Base-by-base conservation (phyloP, 2,329 filamentous ascomycete species). In the Lomentospora prolificans region DNA sequence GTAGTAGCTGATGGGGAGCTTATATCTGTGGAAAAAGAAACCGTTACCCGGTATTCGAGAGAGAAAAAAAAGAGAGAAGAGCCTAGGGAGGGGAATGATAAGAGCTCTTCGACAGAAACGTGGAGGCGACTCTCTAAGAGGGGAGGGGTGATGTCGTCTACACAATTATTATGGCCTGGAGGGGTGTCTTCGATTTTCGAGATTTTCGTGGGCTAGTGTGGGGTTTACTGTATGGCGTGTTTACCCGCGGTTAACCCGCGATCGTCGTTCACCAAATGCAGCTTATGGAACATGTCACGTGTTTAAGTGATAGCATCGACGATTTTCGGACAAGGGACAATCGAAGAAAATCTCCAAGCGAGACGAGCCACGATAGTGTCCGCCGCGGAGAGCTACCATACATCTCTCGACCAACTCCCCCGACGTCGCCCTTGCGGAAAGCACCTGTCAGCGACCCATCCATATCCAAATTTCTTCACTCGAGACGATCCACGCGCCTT, bases 131-230 rank as follows among this genome's bases (percentile, higher is more conserved):
- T 46, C 41, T 46, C 24, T 24, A 19, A 8, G 28, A 17, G 36
- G 24, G 22, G 33, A 24, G 28, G 28, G 31, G 22, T 12, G 31
- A 28, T 53, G 30, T 28, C 22, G 51, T 27, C n/a, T 17, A 41
- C 36, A n/a, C 12, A 6, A 44, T 12, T 31, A 51, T 51, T 44
- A 39, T 33, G 51, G 51, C 25, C 36, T 54, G 51, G 51, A 54
- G 51, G 51, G 51, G 51, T 19, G 33, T 54, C 41, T 54, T 41
- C 25, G 36, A 54, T 54, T 54, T 54, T 54, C 51, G 33, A 53
- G 48, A 28, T 28, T 51, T 51, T 51, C 48, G 48, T 51, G 48
- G 48, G 48, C 24, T 28, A 51, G 24, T 51, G 48, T 51, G 48
- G 48, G 48, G 48, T 51, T 51, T 51, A 22, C 48, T 27, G 2